A percentile compares a stretch with the other conserved stretches of the same genome.
phyloP scores from a whole-genome alignment of 129 eudicot genomes.

The Tagetes erecta region DNA sequence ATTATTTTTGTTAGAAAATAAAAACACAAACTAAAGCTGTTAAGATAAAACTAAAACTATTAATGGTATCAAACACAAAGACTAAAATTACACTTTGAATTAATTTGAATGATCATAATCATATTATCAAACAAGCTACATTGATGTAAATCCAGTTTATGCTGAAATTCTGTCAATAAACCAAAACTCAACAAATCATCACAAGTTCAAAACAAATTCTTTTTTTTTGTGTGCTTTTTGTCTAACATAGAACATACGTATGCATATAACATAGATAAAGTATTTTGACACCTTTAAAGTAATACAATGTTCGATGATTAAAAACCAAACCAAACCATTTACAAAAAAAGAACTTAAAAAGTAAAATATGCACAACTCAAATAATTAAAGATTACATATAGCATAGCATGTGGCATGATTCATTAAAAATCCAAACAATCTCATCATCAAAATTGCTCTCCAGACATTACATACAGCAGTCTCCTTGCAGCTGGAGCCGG shows the following conservation, averaged over 20 bases:
- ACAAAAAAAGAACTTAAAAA: constrained; percentile 31
- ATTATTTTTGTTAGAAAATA: no score
- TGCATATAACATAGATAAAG: neutral
- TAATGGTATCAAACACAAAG: no score
- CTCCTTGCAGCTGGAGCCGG: constrained; percentile 87
- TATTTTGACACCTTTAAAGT: neutral
- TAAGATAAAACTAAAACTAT: no score
- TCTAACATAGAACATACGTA: neutral
- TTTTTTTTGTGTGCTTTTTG: no score
- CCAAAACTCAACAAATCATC: no score
- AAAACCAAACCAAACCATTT: constrained; percentile 34
- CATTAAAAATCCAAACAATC: constrained; percentile 26
- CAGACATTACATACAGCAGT: constrained; percentile 49
- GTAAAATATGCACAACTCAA: constrained; percentile 53
- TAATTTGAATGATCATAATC: no score
- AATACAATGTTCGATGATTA: constrained; percentile 13
- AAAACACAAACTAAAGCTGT: no score
- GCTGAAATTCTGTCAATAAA: no score
- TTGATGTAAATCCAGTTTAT: no score
- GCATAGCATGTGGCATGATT: neutral
- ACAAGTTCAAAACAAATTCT: no score
- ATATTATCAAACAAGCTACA: no score
- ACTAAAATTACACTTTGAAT: no score
- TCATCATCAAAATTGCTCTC: constrained; percentile 37
- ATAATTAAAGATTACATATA: constrained; percentile 28